phyloP scores from a whole-genome alignment of 2,329 filamentous ascomycete genomes.

The Penicillium sp. region DNA sequence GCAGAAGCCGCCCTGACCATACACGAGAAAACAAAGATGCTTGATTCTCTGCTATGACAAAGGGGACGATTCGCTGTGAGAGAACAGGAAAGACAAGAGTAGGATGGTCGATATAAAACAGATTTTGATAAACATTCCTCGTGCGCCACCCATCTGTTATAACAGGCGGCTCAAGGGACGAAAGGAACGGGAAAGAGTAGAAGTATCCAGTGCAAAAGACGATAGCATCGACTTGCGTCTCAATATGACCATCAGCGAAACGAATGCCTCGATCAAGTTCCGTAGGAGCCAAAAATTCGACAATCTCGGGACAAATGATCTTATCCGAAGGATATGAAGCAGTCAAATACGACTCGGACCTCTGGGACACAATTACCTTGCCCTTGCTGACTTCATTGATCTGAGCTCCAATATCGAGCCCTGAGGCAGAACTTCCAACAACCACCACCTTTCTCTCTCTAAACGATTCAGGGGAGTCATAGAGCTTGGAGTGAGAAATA shows the following conservation, averaged over 20 bases:
- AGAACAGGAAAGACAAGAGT: slow-evolving; percentile 76
- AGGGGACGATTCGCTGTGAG: slow-evolving; percentile 83
- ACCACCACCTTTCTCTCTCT: slow-evolving; percentile 72
- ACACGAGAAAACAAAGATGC: slow-evolving; percentile 73
- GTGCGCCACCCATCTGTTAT: slow-evolving; percentile 70
- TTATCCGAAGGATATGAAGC: slow-evolving; percentile 51
- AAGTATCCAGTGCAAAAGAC: slow-evolving; percentile 90
- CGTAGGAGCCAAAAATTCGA: slow-evolving; percentile 53
- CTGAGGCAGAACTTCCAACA: slow-evolving; percentile 81
- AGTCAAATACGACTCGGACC: slow-evolving; percentile 51
- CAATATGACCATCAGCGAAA: slow-evolving; percentile 65
- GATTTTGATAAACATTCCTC: slow-evolving; percentile 71
- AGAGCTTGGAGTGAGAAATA: slow-evolving; percentile 77
- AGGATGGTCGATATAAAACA: slow-evolving; percentile 73
- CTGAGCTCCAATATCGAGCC: slow-evolving; percentile 77
- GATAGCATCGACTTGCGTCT: slow-evolving; percentile 69
- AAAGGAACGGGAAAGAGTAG: slow-evolving; percentile 75
- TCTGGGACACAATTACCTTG: slow-evolving; percentile 64
- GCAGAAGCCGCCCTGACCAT: slow-evolving; percentile 67
- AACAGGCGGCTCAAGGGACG: slow-evolving; percentile 52
- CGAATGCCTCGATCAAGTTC: slow-evolving; percentile 58
- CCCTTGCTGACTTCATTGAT: slow-evolving; percentile 61
- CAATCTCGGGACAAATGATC: slow-evolving; percentile 56
- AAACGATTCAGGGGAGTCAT: slow-evolving; percentile 65
- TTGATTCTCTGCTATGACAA: slow-evolving; percentile 76